phyloP scores from a whole-genome alignment of 768 basidiomycete genomes.

The Crassisporium funariophilum region DNA sequence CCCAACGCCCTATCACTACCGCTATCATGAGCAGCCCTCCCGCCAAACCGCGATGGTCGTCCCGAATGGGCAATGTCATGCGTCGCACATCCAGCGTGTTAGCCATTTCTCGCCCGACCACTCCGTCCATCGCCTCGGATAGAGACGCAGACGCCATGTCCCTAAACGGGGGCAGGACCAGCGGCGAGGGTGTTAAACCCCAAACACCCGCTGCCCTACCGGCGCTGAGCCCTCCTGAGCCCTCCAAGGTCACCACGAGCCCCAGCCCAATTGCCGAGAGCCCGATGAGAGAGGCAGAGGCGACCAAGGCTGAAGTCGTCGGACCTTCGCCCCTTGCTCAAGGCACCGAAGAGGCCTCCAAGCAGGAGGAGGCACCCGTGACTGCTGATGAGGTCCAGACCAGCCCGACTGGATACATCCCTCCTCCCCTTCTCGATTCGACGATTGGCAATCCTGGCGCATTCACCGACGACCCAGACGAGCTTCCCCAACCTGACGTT shows the following conservation, averaged over 20 bases:
- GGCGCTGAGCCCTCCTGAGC: slow-evolving; percentile 21
- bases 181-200: slow-evolving; percentile 19
- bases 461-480: slow-evolving; percentile 55
- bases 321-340: slow-evolving; percentile 35
- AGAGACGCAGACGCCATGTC: slow-evolving; percentile 30
- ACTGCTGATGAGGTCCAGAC: slow-evolving; percentile 13
- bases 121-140: slow-evolving; percentile 22
- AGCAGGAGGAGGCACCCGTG: no score
- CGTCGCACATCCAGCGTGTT: slow-evolving; percentile 64
- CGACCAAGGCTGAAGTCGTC: slow-evolving; percentile 24
- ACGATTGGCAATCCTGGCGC: slow-evolving; percentile 48
- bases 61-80: slow-evolving; percentile 60
- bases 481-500: slow-evolving; percentile 34
- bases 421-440: slow-evolving; percentile 42
- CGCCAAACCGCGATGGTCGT: slow-evolving; percentile 44
- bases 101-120: slow-evolving; percentile 38
- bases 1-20: slow-evolving; percentile 4
- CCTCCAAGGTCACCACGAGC: neutral
- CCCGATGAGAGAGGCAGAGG: slow-evolving; percentile 58
- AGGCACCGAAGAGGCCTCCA: no score
- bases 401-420: slow-evolving; percentile 35
- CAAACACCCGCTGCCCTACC: slow-evolving; percentile 15
- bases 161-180: slow-evolving; percentile 16
- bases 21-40: slow-evolving; percentile 27
- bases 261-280: slow-evolving; percentile 66